Evolutionary conservation across 257 asterid genomes (phyloP), one percentile per base, ranked within the genome.

Genomic region (Ocimum tenuiflorum): DNA sequence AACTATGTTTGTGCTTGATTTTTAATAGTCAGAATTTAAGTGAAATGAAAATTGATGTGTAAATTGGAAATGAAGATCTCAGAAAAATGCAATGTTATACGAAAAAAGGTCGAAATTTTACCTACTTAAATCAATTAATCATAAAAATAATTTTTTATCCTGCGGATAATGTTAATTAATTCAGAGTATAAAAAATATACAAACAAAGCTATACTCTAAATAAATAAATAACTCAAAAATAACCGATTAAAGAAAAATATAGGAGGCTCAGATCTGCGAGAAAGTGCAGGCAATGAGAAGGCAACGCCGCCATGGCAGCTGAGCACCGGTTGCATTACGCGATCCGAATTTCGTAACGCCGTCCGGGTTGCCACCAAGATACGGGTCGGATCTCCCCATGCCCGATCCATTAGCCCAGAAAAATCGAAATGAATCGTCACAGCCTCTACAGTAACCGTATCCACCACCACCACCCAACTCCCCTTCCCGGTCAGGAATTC

Each of bases 301-400:
- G 23, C 63, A 17, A 10, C 22, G 65, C 72, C 65, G 64, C 72
- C 72, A 54, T 67, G 72, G 65, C 65, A 42, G 64, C 72, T 13
- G 48, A 67, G n/a, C 8, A 46, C 17, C 65, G 72, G 63, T 67
- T 53, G 63, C 64, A 23, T 8, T n/a, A n/a, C n/a, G 71, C 14
- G 71, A 65, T 35, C 23, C 50, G 7, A 19, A 39, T 6, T 9
- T 39, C 55, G 27, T 22, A 12, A 6, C 29, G 70, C 73, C 72
- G 60, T 56, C 84, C 59, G 56, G 75, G 67, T 68, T 58, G 87
- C 79, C 63, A 41, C 87, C 84, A 81, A 78, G 84, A 73, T 81
- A 71, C 76, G 69, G 74, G 60, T 42, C 66, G 55, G 55, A 27
- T 67, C 46, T 38, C 70, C 39, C 73, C 6, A 20, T 58, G 63